Percentiles rank a stretch among this genome's conserved stretches.
Evolutionary conservation across 495 filamentous ascomycete species (phyloP).

Genomic region (Aspergillus wentii): DNA sequence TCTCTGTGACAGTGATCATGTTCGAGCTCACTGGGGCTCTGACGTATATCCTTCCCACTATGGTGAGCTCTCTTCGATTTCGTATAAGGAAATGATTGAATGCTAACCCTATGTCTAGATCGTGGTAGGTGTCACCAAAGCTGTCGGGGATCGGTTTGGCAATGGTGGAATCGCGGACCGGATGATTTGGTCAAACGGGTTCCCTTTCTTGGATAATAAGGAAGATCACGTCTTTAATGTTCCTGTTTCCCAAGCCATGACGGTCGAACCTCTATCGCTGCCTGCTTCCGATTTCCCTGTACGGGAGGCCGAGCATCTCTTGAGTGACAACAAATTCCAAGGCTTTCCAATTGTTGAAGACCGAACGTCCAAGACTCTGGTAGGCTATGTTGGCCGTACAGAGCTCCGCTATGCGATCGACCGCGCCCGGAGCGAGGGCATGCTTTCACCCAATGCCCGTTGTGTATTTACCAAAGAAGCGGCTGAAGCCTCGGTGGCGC

Average conservation of each 20-base stretch:
- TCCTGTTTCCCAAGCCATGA: slow-evolving; percentile 92
- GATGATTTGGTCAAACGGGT: slow-evolving; percentile 99
- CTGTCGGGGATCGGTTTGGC: slow-evolving; percentile 83
- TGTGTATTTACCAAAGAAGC: slow-evolving; percentile 76
- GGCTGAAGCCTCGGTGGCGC: slow-evolving; percentile 31
- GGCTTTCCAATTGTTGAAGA: slow-evolving; percentile 93
- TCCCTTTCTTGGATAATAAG: slow-evolving; percentile 96
- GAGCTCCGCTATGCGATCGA: slow-evolving; percentile 93
- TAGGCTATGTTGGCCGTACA: slow-evolving; percentile 93
- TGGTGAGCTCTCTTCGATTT: slow-evolving; percentile 48
- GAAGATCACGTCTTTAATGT: slow-evolving; percentile 98
- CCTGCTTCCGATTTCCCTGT: slow-evolving; percentile 73
- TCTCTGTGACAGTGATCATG: slow-evolving; percentile 97
- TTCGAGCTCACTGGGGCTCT: slow-evolving; percentile 94
- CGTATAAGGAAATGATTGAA: not conserved
- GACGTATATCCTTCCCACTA: slow-evolving; percentile 93
- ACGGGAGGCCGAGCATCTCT: slow-evolving; percentile 65
- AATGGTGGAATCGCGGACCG: slow-evolving; percentile 96
- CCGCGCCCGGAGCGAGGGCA: slow-evolving; percentile 69
- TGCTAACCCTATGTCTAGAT: slow-evolving; percentile 54
- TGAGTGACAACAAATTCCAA: slow-evolving; percentile 81
- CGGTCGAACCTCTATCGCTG: slow-evolving; percentile 64
- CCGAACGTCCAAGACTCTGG: slow-evolving; percentile 58
- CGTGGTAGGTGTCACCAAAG: slow-evolving; percentile 95
- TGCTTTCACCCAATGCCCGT: slow-evolving; percentile 60